Evolutionary conservation across 768 basidiomycete genomes (phyloP), one percentile per base, ranked within the genome.

Genomic region (Termitomyces sp.): DNA sequence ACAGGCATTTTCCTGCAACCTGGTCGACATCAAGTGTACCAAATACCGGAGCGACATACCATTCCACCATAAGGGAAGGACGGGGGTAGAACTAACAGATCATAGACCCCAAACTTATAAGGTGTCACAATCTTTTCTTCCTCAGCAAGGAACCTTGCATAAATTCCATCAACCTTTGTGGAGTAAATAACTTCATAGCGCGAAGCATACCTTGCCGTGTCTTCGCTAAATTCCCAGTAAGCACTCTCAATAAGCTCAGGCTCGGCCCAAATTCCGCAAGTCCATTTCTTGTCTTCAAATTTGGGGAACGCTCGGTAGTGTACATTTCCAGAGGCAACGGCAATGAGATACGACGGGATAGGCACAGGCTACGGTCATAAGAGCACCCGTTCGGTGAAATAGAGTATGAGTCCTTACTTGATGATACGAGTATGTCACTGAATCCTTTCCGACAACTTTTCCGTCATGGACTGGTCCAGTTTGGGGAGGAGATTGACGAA

Each of bases 1-100:
- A 65, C 92, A 94, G 0, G 90, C 84, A 64, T 95, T 94, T 82
- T 96, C 93, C 91, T 91, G 9, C 12, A 12, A 17, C 16, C 21
- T 52, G 12, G 54, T 61, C 59, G 46, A 57, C 9, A 32, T 53
- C 54, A n/a, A 61, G 9, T 34, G 35, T 34, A 19, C 27, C 30
- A 25, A 47, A n/a, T 23, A 8, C 16, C 17, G 10, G 28, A 12
- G 32, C 17, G 25, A 40, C n/a, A 34, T 8, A 21, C 88, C 91
- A 91, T 88, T 58, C 91, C 93, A 50, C 93, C 94, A 67, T 89
- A 96, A 1, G 94, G 95, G 79, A 97, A 98, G 0, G 89, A 88
- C 12, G 91, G 88, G 0, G 95, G 95, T 3, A 98, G 76, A 23
- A 98, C 85, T 19, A 98, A 78, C 2, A 96, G 68, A 67, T 98